Evolutionary conservation across 108 stramenopile species (phyloP), one percentile per base, ranked within the genome.

Genomic region (Cyclotella atomus): DNA sequence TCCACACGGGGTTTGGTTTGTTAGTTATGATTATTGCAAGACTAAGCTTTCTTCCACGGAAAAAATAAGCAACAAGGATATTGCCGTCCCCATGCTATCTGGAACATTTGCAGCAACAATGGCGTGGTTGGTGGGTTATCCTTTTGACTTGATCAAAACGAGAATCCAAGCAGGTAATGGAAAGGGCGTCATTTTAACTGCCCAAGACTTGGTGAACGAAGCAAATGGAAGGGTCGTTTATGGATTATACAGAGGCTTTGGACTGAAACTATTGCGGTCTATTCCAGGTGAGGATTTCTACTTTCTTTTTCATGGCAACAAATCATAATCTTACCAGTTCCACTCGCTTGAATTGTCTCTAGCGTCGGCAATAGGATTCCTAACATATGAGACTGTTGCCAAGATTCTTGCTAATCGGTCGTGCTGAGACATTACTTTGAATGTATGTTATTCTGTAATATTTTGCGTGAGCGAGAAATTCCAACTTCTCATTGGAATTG

Each of bases 41-140:
- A 68, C 57, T 1, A 38, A 72, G 68, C 30, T 79, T 57, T 63
- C 47, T 14, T 41, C 29, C 17, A 75, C 43, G 46, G 34, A 35
- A 28, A 20, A 30, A 46, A 25, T 16, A 34, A 59, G 47, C 17
- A 52, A 43, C 14, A 73, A 79, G n/a, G 56, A 72, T 34, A 70
- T 88, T 2, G 75, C 69, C 12, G 65, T 89, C 19, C 89, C 93
- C 15, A 65, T 91, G 64, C 65, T 85, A 25, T 79, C 85, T 10
- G 94, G 94, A 10, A 90, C 91, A 10, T 75, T 90, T 62, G 94
- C 94, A 3, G 94, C 94, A 10, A 81, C 88, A 2, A 79, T 76
- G 14, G 94, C 94, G 20, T 95, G 94, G 94, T 84, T 61, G 29
- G 94, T 95, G 10, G 94, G 94, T 66, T 95, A 95, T 63, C 94